Percentiles rank a stretch among this genome's conserved stretches.
Evolutionary conservation across 208 protist species (phyloP).

Genomic region (Acanthamoeba royreba): DNA sequence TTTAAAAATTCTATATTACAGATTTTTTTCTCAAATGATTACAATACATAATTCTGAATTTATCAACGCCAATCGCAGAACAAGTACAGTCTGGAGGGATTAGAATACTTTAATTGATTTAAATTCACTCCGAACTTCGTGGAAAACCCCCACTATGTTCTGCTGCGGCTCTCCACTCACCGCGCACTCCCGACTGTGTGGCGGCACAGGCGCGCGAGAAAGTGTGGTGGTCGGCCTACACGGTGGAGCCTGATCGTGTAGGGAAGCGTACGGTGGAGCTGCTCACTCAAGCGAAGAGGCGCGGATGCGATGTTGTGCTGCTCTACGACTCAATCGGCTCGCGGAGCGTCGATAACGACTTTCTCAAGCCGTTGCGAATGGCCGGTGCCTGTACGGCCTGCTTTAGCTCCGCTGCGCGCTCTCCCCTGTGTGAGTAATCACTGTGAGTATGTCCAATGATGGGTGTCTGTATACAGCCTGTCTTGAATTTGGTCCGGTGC

Average conservation of each 20-base stretch:
- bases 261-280: conserved; percentile 53
- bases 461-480: neutral
- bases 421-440: neutral
- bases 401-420: neutral
- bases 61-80: too few species aligned
- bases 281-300: conserved; percentile 44
- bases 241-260: conserved; percentile 50
- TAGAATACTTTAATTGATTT: too few species aligned
- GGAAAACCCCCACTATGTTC: too few species aligned
- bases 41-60: too few species aligned
- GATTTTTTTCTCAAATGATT: too few species aligned
- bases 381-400: neutral
- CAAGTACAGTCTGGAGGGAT: too few species aligned
- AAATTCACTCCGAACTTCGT: too few species aligned
- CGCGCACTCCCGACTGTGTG: too few species aligned
- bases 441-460: neutral
- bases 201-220: neutral
- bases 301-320: conserved; percentile 60
- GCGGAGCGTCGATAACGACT: neutral
- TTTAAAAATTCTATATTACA: too few species aligned
- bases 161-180: too few species aligned
- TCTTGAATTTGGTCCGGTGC: neutral
- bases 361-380: neutral
- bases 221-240: conserved; percentile 43
- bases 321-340: conserved; percentile 65